phyloP scores from a whole-genome alignment of 148 eudicot species.

The Oxyria digyna region DNA sequence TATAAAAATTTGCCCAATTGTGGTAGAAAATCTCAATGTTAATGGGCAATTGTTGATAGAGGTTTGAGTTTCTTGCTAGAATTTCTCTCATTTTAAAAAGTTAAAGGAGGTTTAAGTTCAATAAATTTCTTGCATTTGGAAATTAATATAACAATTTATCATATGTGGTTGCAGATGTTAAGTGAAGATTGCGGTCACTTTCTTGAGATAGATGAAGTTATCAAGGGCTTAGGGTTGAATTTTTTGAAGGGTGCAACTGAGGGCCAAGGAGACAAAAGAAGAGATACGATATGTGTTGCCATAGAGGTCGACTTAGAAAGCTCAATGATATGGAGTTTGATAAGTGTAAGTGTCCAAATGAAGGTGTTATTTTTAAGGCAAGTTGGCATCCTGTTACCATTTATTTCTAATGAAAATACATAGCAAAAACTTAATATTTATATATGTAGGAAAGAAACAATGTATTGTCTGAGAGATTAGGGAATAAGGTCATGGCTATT shows the following conservation, averaged over 20 bases:
- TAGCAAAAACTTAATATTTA: too few species aligned
- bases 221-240: constrained; percentile 57
- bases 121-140: neutral
- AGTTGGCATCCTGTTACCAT: too few species aligned
- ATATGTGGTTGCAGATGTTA: constrained; percentile 28
- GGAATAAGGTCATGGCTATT: too few species aligned
- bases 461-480: too few species aligned
- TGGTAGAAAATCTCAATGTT: constrained; percentile 55
- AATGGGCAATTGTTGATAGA: constrained; percentile 68
- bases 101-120: neutral
- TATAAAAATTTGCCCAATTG: constrained; percentile 56
- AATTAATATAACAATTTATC: neutral
- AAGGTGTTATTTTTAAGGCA: too few species aligned
- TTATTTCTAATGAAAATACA: too few species aligned
- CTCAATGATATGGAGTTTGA: too few species aligned
- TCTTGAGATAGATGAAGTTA: constrained; percentile 59
- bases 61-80: constrained; percentile 22
- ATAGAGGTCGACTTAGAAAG: too few species aligned
- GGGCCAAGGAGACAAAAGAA: constrained; percentile 41
- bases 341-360: too few species aligned
- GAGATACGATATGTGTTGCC: constrained; percentile 70
- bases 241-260: constrained; percentile 65
- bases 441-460: too few species aligned
- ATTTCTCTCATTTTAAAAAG: neutral
- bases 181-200: constrained; percentile 50